Conservation (phyloP, 2,329 filamentous ascomycete species). For the Hymenoscyphus linearis region DNA sequence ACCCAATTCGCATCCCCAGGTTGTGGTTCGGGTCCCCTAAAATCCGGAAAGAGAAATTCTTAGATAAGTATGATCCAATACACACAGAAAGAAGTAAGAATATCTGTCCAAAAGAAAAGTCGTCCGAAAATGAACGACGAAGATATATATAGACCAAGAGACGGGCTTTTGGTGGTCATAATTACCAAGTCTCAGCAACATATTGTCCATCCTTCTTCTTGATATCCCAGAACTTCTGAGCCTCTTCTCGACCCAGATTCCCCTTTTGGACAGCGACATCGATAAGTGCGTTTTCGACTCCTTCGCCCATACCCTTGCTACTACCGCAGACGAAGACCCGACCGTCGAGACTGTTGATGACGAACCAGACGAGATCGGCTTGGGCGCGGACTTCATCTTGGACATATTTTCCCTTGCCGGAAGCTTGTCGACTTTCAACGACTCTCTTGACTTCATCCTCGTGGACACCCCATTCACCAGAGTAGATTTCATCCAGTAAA, state of each 20-base stretch:
- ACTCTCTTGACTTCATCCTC: constrained; percentile 82
- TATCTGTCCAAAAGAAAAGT: neutral
- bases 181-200: constrained; percentile 73
- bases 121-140: too few relatives aligned
- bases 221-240: constrained; percentile 79
- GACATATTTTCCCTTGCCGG: constrained; percentile 71
- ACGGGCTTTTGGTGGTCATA: neutral
- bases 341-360: constrained; percentile 93
- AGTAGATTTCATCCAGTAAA: constrained; percentile 91
- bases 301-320: constrained; percentile 95
- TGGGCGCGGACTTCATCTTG: constrained; percentile 91
- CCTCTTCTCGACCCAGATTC: constrained; percentile 75
- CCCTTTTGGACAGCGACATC: constrained; percentile 93
- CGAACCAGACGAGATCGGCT: constrained; percentile 96
- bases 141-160: neutral
- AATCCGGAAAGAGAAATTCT: neutral
- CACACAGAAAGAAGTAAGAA: neutral
- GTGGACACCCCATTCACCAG: constrained; percentile 91
- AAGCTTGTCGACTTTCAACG: constrained; percentile 65
- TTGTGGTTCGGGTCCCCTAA: neutral
- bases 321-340: constrained; percentile 95
- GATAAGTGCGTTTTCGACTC: constrained; percentile 80
- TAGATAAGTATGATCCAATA: neutral
- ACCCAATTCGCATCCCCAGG: neutral
- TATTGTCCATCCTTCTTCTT: constrained; percentile 95